These are phyloP conservation scores for Casuarina equisetifolia DNA, from an alignment of 306 rosid genomes.

Conservation along the genomic window DNA sequence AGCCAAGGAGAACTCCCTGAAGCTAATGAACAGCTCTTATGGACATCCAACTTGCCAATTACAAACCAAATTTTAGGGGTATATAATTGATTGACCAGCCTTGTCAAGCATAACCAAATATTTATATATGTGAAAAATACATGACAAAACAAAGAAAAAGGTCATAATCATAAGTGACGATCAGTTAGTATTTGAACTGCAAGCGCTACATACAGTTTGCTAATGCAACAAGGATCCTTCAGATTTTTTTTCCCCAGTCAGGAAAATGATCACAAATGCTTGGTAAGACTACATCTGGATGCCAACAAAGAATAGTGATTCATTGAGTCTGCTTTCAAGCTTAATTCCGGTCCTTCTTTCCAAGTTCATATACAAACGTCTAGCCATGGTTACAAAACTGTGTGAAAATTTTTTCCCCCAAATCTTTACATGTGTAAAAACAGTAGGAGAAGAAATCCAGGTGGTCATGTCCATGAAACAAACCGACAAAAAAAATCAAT, in stretches of 20 bases:
- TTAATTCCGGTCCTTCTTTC: background rate
- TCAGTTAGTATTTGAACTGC: background rate
- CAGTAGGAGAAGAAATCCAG: background rate
- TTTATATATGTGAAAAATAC: background rate
- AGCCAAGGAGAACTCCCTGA: conserved; percentile 5
- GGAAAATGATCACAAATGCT: background rate
- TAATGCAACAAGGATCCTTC: background rate
- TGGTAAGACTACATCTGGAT: too few species aligned
- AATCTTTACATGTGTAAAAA: background rate
- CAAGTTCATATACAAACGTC: background rate
- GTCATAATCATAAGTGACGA: background rate
- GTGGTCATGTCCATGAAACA: background rate
- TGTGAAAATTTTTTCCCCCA: background rate
- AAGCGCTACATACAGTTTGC: background rate
- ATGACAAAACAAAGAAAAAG: background rate
- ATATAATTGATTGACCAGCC: background rate
- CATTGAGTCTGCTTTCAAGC: too few species aligned
- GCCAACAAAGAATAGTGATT: too few species aligned
- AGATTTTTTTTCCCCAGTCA: background rate
- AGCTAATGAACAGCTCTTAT: conserved; percentile 18
- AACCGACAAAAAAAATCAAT: background rate
- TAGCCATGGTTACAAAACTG: too few species aligned
- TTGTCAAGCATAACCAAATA: background rate
- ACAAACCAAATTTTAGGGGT: background rate
- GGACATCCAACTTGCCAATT: background rate